A percentile compares a stretch with the other conserved stretches of the same genome.
phyloP scores from a whole-genome alignment of 371 early-diverging fungal genomes.

The Rhizopus stolonifer region DNA sequence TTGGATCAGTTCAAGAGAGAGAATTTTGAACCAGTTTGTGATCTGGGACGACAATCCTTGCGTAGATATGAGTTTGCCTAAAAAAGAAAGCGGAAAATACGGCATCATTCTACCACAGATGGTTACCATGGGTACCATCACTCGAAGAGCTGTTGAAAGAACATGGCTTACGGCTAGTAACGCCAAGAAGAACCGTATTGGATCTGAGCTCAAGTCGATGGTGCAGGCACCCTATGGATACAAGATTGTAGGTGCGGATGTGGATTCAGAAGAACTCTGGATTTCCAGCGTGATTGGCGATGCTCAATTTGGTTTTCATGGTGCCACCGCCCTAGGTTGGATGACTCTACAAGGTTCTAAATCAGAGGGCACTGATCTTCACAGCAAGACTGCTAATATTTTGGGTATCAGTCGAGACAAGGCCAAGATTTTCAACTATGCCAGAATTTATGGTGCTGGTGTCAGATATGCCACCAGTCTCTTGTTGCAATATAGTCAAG shows the following conservation, averaged over 20 bases:
- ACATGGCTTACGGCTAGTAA: slow-evolving; percentile 98
- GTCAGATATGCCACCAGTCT: slow-evolving; percentile 81
- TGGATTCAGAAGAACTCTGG: slow-evolving; percentile 97
- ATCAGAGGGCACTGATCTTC: slow-evolving; percentile 87
- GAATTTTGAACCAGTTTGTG: slow-evolving; percentile 85
- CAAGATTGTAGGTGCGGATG: slow-evolving; percentile 94
- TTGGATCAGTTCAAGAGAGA: slow-evolving; percentile 89
- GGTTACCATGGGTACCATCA: slow-evolving; percentile 95
- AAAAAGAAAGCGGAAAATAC: slow-evolving; percentile 31
- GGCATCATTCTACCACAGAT: slow-evolving; percentile 94
- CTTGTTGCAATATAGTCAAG: slow-evolving; percentile 79
- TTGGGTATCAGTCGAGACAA: slow-evolving; percentile 85
- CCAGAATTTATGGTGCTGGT: slow-evolving; percentile 96
- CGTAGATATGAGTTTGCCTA: slow-evolving; percentile 49
- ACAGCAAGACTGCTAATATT: slow-evolving; percentile 90
- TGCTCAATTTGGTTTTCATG: slow-evolving; percentile 91
- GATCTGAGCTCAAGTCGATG: slow-evolving; percentile 92
- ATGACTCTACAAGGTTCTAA: slow-evolving; percentile 97
- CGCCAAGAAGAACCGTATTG: slow-evolving; percentile 86
- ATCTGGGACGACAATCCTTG: slow-evolving; percentile 61
- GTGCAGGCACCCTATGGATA: slow-evolving; percentile 82
- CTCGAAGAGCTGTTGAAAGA: slow-evolving; percentile 90
- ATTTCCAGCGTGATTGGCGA: slow-evolving; percentile 94
- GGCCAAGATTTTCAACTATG: slow-evolving; percentile 97
- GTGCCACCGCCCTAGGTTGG: slow-evolving; percentile 94